A percentile compares a stretch with the other conserved stretches of the same genome.
These are phyloP conservation scores for Hippophae gyantsensis DNA, from an alignment of 306 rosid species.

Conservation along the genomic window DNA sequence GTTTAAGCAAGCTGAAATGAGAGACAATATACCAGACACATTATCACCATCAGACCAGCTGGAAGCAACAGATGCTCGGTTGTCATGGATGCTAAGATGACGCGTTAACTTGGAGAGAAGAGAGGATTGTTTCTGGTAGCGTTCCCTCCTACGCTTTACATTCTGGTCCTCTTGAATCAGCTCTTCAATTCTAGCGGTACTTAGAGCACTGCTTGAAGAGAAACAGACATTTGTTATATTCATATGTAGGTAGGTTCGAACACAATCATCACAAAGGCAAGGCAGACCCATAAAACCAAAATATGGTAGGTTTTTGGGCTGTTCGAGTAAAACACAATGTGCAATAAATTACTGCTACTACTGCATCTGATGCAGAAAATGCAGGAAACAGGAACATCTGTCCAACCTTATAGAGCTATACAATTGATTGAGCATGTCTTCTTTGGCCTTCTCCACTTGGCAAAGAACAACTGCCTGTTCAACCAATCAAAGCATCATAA, in stretches of 20 bases:
- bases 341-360: neutral
- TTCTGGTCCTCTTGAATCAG: conserved; percentile 65
- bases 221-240: neutral
- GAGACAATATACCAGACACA: conserved; percentile 31
- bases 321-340: conserved; percentile 3
- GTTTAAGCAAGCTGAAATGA: neutral
- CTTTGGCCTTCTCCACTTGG: conserved; percentile 79
- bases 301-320: no score
- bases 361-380: conserved; percentile 6
- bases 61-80: conserved; percentile 54
- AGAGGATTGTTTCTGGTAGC: conserved; percentile 57
- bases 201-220: conserved; percentile 42
- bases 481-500: conserved; percentile 15
- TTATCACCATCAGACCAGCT: conserved; percentile 47
- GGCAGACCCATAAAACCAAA: neutral
- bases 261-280: neutral
- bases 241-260: conserved; percentile 3
- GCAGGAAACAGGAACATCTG: neutral
- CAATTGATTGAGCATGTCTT: conserved; percentile 70
- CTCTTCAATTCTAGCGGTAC: conserved; percentile 61
- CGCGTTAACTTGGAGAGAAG: conserved; percentile 62
- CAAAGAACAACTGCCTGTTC: conserved; percentile 70
- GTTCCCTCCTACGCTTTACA: conserved; percentile 54
- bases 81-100: conserved; percentile 65
- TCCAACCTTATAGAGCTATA: conserved; percentile 63